A percentile compares a stretch with the other conserved stretches of the same genome.
phyloP scores from a whole-genome alignment of 768 basidiomycete species.

The Calocera cornea region DNA sequence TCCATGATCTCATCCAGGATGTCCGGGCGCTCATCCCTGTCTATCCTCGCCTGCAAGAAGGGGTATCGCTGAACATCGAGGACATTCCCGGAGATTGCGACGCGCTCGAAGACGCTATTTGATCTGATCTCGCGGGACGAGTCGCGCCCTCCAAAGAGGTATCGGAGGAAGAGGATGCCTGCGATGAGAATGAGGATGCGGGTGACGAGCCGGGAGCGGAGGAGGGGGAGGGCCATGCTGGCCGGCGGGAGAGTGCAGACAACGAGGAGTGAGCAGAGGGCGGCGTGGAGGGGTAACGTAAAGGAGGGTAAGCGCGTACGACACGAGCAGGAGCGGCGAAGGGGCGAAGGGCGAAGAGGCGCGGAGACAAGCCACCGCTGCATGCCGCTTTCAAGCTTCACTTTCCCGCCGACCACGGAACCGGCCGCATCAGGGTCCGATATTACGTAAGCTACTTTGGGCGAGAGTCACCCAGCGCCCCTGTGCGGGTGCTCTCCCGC shows the following conservation, averaged over 20 bases:
- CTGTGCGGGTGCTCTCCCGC: no score
- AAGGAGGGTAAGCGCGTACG: not conserved
- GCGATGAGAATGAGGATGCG: not conserved
- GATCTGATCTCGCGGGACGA: slow-evolving; percentile 34
- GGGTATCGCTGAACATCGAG: slow-evolving; percentile 80
- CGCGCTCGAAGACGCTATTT: slow-evolving; percentile 52
- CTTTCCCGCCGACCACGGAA: no score
- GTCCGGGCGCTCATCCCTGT: slow-evolving; percentile 72
- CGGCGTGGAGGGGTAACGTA: not conserved
- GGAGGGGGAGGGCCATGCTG: slow-evolving; percentile 20
- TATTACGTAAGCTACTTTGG: no score
- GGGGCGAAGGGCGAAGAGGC: no score
- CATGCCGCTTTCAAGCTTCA: no score
- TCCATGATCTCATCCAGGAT: slow-evolving; percentile 60
- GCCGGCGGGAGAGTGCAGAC: slow-evolving; percentile 13
- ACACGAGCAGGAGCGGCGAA: no score
- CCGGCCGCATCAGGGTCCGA: no score
- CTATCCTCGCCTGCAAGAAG: slow-evolving; percentile 79
- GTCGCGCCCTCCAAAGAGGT: slow-evolving; percentile 16
- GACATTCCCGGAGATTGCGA: slow-evolving; percentile 50
- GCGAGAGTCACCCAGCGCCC: no score
- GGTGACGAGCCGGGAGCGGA: slow-evolving; percentile 4
- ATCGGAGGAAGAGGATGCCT: slow-evolving; percentile 16
- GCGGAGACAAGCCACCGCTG: no score
- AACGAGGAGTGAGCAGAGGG: not conserved